Base-by-base conservation (phyloP, 306 rosid species). In the Pyrus bretschneideri region DNA sequence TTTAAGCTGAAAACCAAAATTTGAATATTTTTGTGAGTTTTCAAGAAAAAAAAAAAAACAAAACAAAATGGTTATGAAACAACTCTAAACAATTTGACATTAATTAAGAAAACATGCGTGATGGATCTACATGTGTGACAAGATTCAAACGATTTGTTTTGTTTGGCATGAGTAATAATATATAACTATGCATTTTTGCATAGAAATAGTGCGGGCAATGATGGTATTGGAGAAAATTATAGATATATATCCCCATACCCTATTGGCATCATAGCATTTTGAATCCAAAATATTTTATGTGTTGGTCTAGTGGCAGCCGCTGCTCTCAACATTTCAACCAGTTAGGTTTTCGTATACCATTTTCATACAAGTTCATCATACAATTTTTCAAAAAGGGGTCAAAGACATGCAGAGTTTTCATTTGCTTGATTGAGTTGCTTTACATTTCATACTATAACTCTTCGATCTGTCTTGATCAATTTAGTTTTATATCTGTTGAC, bases 191-290 rank as follows among this genome's bases (percentile, higher is more conserved):
- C 49, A 27, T 40, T 57, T 76, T 21, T 54, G 70, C 27, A 33
- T 5, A 73, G 29, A 44, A 46, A 85, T 68, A 60, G 21, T 81
- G 85, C 76, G 25, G 12, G 11, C 33, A 74, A 88, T 85, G 70
- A 88, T 85, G 54, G 69, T 63, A 74, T 78, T 18, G 45, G 52
- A 77, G 80, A 67, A 76, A 72, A 73, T 73, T 68, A 73, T 57
- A 42, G 12, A 18, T 17, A 63, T 25, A 54, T 27, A 21, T 9
- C 22, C 21, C 21, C 44, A 38, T 70, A 59, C 33, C 61, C 42
- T 13, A 46, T 70, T 22, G n/a, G 49, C 40, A 83, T 57, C 60
- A 44, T 79, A 57, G 42, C 18, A 35, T 69, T 66, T 66, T 25
- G 77, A 78, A 71, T 61, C 40, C 25, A 46, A 71, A 61, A 58